Evolutionary conservation across 768 basidiomycete genomes (phyloP).

Genomic region (Lactarius deliciosus): DNA sequence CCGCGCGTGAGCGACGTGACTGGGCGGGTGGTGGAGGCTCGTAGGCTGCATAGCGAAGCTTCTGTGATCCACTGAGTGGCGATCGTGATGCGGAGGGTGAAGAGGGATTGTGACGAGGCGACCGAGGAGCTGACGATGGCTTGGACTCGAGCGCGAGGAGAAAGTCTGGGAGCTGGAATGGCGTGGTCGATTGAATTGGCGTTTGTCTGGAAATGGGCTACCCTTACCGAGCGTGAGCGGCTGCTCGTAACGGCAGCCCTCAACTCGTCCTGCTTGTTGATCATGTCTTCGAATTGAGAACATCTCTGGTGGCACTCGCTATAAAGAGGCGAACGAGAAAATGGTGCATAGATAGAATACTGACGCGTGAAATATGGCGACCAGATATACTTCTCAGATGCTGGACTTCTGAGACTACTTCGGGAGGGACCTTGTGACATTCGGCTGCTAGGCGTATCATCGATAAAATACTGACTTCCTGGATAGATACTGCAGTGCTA

Average conservation of each 20-base stretch:
- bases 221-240: conserved; percentile 55
- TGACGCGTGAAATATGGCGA: conserved; percentile 50
- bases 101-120: conserved; percentile 25
- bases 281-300: conserved; percentile 59
- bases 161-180: conserved; percentile 68
- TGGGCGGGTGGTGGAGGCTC: conserved; percentile 53
- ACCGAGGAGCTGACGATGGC: conserved; percentile 29
- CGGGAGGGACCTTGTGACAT: conserved; percentile 52
- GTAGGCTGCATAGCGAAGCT: conserved; percentile 70
- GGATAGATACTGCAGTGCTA: conserved; percentile 55
- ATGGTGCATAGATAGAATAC: conserved; percentile 39
- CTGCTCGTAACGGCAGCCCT: conserved; percentile 48
- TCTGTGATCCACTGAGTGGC: conserved; percentile 39
- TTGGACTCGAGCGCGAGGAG: conserved; percentile 47
- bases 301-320: conserved; percentile 54
- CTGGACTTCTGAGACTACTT: conserved; percentile 45
- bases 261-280: conserved; percentile 46
- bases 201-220: not conserved
- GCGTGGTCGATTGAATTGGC: conserved; percentile 14
- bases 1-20: conserved; percentile 35
- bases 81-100: conserved; percentile 32
- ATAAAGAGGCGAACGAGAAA: conserved; percentile 15
- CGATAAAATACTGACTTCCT: conserved; percentile 68
- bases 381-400: conserved; percentile 46
- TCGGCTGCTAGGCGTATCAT: conserved; percentile 68